Evolutionary conservation across 78 protist species (phyloP).

Genomic region (Planoprotostelium fungivorum): DNA sequence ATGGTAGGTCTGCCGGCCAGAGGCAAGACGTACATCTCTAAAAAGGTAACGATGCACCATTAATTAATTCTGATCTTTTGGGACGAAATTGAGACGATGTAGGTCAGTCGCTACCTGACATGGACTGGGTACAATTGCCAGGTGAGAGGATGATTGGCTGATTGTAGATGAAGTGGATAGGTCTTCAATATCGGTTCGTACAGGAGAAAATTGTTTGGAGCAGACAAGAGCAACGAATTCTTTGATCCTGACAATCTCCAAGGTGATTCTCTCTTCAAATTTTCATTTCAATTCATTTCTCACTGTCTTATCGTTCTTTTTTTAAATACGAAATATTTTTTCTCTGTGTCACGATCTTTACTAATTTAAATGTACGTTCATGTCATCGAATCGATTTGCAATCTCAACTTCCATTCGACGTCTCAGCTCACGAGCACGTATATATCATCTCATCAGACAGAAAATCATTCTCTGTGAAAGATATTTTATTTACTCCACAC

Average conservation of each 20-base stretch:
- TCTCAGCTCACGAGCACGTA: too few species aligned
- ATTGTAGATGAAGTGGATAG: constrained; percentile 8
- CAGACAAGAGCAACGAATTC: constrained; percentile 72
- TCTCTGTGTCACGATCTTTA: too few species aligned
- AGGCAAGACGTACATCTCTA: constrained; percentile 75
- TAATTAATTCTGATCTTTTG: background rate
- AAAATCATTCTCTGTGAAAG: too few species aligned
- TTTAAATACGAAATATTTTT: background rate
- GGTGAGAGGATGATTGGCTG: background rate
- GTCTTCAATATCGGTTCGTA: constrained; percentile 71
- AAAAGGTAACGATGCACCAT: constrained; percentile 29
- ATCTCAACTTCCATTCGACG: too few species aligned
- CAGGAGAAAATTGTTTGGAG: constrained; percentile 50
- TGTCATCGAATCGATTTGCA: too few species aligned
- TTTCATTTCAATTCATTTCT: background rate
- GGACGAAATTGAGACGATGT: background rate
- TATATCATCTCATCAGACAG: too few species aligned
- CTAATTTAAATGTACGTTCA: too few species aligned
- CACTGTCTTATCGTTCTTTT: too few species aligned
- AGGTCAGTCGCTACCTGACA: background rate
- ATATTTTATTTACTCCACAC: background rate
- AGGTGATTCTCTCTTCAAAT: constrained; percentile 24
- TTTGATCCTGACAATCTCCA: constrained; percentile 74
- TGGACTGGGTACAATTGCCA: background rate
- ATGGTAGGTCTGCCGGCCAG: constrained; percentile 88